These are phyloP conservation scores for Phanerochaete carnosa DNA, from an alignment of 768 basidiomycete species.

Conservation along the genomic window DNA sequence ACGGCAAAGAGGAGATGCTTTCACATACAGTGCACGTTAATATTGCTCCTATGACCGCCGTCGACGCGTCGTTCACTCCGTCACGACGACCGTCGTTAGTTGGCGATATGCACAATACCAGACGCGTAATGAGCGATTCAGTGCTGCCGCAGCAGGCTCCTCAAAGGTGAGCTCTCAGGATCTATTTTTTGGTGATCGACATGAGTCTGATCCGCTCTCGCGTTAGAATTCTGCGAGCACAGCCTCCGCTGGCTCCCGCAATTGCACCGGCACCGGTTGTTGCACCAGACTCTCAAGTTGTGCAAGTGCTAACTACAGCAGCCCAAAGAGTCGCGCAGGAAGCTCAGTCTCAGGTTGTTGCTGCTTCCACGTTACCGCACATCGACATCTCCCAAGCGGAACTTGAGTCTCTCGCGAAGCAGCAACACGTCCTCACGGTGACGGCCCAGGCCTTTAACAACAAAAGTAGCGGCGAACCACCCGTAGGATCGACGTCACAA, in stretches of 20 bases:
- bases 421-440: constrained; percentile 72
- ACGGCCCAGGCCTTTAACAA: constrained; percentile 76
- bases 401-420: constrained; percentile 70
- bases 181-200: background rate
- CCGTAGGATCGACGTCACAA: constrained; percentile 40
- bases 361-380: constrained; percentile 40
- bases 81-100: constrained; percentile 47
- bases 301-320: constrained; percentile 72
- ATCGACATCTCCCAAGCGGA: constrained; percentile 24
- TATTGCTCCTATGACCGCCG: constrained; percentile 63
- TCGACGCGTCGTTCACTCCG: constrained; percentile 41
- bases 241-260: constrained; percentile 25
- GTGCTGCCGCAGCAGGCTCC: constrained; percentile 30
- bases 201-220: background rate
- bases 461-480: constrained; percentile 54
- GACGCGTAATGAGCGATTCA: constrained; percentile 40
- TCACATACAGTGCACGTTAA: constrained; percentile 65
- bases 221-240: constrained; percentile 29
- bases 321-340: constrained; percentile 77
- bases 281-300: constrained; percentile 65
- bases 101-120: constrained; percentile 38
- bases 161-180: constrained; percentile 20
- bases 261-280: constrained; percentile 33
- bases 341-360: constrained; percentile 64
- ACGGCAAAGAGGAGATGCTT: constrained; percentile 70